Conservation (phyloP, 1,284 basidiomycete species). For the Meripilus lineatus region DNA sequence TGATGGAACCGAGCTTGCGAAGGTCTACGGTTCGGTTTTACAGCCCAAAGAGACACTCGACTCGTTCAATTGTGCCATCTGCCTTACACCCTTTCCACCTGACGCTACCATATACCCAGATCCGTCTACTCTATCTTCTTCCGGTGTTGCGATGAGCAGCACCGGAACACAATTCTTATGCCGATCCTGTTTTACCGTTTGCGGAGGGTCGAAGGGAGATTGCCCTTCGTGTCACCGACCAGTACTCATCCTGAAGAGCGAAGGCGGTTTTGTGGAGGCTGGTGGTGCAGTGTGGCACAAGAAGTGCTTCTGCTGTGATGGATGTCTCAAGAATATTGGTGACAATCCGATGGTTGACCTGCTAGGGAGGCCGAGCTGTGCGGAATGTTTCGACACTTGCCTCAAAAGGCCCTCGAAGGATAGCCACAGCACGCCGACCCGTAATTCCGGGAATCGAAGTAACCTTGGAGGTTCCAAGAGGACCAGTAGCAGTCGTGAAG, state of each 20-base stretch:
- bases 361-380: conserved; percentile 71
- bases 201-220: conserved; percentile 71
- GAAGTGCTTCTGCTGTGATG: conserved; percentile 68
- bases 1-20: conserved; percentile 60
- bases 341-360: conserved; percentile 74
- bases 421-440: conserved; percentile 26
- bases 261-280: conserved; percentile 71
- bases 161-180: conserved; percentile 58
- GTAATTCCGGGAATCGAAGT: conserved; percentile 26
- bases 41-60: conserved; percentile 70
- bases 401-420: conserved; percentile 42
- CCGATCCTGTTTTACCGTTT: conserved; percentile 59
- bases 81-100: conserved; percentile 59
- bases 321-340: conserved; percentile 67
- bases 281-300: conserved; percentile 72
- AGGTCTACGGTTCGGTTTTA: conserved; percentile 76
- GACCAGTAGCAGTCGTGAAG: conserved; percentile 42
- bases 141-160: conserved; percentile 20
- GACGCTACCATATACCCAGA: conserved; percentile 82
- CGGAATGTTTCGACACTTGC: conserved; percentile 72
- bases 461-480: conserved; percentile 36
- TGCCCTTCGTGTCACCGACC: conserved; percentile 63
- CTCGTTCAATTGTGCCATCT: conserved; percentile 64
- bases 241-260: conserved; percentile 67
- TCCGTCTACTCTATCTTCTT: conserved; percentile 35